These are phyloP conservation scores for Coffea humblotiana DNA, from an alignment of 305 asterid genomes.

Conservation along the genomic window DNA sequence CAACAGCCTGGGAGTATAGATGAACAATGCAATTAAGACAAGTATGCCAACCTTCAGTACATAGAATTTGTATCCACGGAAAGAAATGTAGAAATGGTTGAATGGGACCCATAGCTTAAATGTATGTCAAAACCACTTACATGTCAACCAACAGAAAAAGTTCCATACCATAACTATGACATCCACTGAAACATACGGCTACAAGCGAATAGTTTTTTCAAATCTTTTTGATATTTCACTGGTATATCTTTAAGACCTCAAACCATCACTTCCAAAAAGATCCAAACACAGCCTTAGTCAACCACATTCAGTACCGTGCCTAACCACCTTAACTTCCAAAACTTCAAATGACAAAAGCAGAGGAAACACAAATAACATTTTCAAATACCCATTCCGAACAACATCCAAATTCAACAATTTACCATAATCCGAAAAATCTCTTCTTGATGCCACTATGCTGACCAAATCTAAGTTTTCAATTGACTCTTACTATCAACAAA, in stretches of 20 bases:
- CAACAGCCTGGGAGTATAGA: slow-evolving; percentile 41
- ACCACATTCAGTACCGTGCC: neutral
- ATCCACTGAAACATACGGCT: neutral
- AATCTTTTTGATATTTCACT: neutral
- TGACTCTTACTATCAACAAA: neutral
- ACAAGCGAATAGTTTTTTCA: neutral
- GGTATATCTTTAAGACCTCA: neutral
- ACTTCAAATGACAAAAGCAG: neutral
- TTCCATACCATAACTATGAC: neutral
- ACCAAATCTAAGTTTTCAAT: neutral
- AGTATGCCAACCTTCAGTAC: neutral
- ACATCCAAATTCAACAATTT: neutral
- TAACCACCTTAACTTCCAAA: neutral
- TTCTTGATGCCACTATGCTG: neutral
- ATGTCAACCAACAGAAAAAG: neutral
- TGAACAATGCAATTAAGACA: neutral
- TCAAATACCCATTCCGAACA: neutral
- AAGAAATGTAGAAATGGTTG: neutral
- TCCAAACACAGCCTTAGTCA: neutral
- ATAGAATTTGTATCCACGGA: neutral
- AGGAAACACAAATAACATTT: neutral
- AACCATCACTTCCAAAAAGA: neutral
- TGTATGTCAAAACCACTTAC: neutral
- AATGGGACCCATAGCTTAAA: neutral
- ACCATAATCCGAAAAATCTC: neutral